Base-by-base conservation (phyloP, 2,329 filamentous ascomycete species). In the Aureobasidium sp. region DNA sequence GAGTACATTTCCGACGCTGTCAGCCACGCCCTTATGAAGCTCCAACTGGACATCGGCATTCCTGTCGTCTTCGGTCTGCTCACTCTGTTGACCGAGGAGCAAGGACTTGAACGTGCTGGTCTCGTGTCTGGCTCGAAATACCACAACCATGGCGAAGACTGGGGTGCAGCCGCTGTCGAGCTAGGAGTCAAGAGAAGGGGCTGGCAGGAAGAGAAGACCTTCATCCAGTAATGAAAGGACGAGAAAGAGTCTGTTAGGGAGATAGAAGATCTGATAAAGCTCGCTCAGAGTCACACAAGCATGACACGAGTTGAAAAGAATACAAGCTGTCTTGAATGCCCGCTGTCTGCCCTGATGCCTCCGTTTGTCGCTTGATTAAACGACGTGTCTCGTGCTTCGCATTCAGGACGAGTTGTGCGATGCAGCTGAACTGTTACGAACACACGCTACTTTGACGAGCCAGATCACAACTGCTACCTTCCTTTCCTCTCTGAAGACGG, bases 131-230 rank as follows among this genome's bases (percentile, higher is more conserved):
- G 67, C 15, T 75, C 73, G 0, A 70, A 73, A 64, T 79, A 85
- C 68, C 94, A 97, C 74, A 97, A 97, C 77, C 93, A 99, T 77
- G 94, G 94, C 32, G 88, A 94, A 78, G 93, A 97, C 75, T 99
- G 94, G 94, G 94, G 94, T 3, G 82, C 85, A 68, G 94, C 93
- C 23, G 94, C 94, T 6, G 94, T 99, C 37, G 94, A 99, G 81
- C 83, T 99, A 80, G 92, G 89, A 6, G 83, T 89, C 20, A 97
- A 96, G 86, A 85, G 89, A 73, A 88, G 81, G 75, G 87, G 86
- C 56, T 97, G 92, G 93, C 83, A 84, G 2, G 84, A 87, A 66
- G 92, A 92, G 48, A 82, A 77, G 72, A 58, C 41, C 17, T 79
- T 84, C 68, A 71, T 80, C 58, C 77, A 79, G 46, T 80, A 69